Evolutionary conservation across 495 filamentous ascomycete species (phyloP).

Genomic region (Usnea hakonensis): DNA sequence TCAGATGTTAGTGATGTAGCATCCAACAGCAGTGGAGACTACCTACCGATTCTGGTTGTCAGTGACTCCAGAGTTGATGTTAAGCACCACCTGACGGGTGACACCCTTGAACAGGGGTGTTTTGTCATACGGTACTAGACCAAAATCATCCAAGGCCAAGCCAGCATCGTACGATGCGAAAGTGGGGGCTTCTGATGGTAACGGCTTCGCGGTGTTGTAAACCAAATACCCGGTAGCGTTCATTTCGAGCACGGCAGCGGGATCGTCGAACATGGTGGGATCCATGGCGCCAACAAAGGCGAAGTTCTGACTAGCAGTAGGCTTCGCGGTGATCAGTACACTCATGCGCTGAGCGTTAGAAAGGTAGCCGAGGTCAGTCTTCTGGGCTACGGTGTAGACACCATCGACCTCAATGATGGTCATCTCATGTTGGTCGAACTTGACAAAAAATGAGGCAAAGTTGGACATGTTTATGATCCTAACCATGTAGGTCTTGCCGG

Average conservation of each 20-base stretch:
- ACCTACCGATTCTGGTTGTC: slow-evolving; percentile 8
- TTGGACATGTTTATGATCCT: slow-evolving; percentile 68
- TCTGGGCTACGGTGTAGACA: slow-evolving; percentile 47
- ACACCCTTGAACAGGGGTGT: not conserved
- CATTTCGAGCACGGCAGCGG: not conserved
- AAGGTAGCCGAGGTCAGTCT: slow-evolving; percentile 45
- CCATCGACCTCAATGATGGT: slow-evolving; percentile 50
- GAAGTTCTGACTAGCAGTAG: slow-evolving; percentile 36
- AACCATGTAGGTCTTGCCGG: slow-evolving; percentile 77
- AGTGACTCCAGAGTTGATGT: not conserved
- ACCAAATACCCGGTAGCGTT: slow-evolving; percentile 10
- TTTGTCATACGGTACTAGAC: slow-evolving; percentile 2
- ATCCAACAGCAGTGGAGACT: too few species aligned
- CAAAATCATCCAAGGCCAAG: not conserved
- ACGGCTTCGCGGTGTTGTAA: not conserved
- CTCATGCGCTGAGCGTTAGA: slow-evolving; percentile 60
- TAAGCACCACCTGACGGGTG: not conserved
- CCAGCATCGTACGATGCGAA: not conserved
- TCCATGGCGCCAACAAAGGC: slow-evolving; percentile 50
- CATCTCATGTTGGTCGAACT: slow-evolving; percentile 65
- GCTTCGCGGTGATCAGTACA: slow-evolving; percentile 51
- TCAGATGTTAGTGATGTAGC: not conserved
- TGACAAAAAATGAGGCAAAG: slow-evolving; percentile 60
- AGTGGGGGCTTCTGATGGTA: not conserved
- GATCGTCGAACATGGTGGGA: slow-evolving; percentile 41